These are phyloP conservation scores for Fusarium nematophilum DNA, from an alignment of 2,329 filamentous ascomycete genomes.

Conservation along the genomic window DNA sequence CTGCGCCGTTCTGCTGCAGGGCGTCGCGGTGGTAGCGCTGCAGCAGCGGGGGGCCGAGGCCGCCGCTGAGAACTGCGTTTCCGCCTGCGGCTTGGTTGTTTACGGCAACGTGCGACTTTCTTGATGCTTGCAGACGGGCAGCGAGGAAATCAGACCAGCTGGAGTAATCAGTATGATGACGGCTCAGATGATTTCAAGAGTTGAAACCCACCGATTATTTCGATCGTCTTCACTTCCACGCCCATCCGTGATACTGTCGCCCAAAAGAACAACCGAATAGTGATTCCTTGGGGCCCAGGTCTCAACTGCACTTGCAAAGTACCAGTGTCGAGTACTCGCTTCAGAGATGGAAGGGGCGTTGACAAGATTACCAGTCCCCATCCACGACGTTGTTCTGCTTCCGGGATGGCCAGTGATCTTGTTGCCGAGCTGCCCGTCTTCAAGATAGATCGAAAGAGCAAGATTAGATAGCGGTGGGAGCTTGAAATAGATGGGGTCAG, in stretches of 20 bases:
- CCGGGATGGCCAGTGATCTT: constrained; percentile 31
- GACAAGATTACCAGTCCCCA: constrained; percentile 23
- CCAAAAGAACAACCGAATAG: constrained; percentile 26
- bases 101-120: constrained; percentile 17
- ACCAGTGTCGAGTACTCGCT: constrained; percentile 30
- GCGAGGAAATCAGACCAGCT: constrained; percentile 32
- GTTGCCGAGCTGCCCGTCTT: constrained; percentile 20
- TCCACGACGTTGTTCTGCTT: constrained; percentile 33
- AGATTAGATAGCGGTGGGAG: constrained; percentile 20
- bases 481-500: constrained; percentile 25
- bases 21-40: constrained; percentile 30
- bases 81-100: constrained; percentile 33
- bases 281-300: constrained; percentile 19
- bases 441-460: constrained; percentile 23
- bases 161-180: not conserved
- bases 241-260: constrained; percentile 32
- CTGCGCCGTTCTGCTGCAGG: constrained; percentile 17
- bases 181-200: too few relatives aligned
- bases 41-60: constrained; percentile 21
- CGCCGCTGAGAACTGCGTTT: constrained; percentile 26
- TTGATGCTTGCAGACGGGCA: constrained; percentile 14
- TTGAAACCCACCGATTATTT: constrained; percentile 18
- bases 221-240: constrained; percentile 30
- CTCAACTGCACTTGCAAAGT: constrained; percentile 26
- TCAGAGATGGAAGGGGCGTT: constrained; percentile 24